These are phyloP conservation scores for Fusarium xyrophilum DNA, from an alignment of 2,329 filamentous ascomycete genomes.

Conservation along the genomic window DNA sequence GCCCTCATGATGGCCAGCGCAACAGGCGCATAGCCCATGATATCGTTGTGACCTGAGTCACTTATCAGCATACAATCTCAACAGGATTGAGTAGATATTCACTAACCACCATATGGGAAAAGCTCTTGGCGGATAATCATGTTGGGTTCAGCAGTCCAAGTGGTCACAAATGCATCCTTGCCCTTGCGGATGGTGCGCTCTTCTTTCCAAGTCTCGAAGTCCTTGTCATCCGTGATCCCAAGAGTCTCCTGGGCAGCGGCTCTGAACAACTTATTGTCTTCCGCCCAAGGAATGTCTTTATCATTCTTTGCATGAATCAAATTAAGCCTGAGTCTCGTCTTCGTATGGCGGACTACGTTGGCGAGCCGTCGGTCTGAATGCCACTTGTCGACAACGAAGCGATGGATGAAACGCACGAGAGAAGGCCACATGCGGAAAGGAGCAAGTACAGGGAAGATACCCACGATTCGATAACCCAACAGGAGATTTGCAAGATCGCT, in stretches of 20 bases:
- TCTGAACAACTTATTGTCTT: slow-evolving; percentile 70
- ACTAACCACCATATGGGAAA: slow-evolving; percentile 62
- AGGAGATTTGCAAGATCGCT: slow-evolving; percentile 76
- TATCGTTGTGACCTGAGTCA: slow-evolving; percentile 69
- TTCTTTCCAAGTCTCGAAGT: slow-evolving; percentile 55
- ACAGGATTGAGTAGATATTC: neutral
- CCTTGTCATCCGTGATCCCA: slow-evolving; percentile 46
- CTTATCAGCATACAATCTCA: neutral
- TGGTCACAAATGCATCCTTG: slow-evolving; percentile 57
- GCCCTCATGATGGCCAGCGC: slow-evolving; percentile 69
- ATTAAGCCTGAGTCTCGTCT: slow-evolving; percentile 66
- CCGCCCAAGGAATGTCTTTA: slow-evolving; percentile 77
- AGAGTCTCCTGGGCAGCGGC: slow-evolving; percentile 62
- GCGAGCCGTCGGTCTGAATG: slow-evolving; percentile 71
- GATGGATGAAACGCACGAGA: slow-evolving; percentile 66
- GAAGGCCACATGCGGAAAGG: slow-evolving; percentile 73
- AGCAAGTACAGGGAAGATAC: slow-evolving; percentile 78
- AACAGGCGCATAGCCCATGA: slow-evolving; percentile 71
- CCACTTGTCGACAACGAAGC: slow-evolving; percentile 82
- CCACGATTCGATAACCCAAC: slow-evolving; percentile 78
- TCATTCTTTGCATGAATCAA: slow-evolving; percentile 85
- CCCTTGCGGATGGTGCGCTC: slow-evolving; percentile 52
- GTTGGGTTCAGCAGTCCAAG: slow-evolving; percentile 53
- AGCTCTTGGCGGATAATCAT: slow-evolving; percentile 62
- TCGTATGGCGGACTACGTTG: slow-evolving; percentile 60